Conservation (phyloP, 2,329 filamentous ascomycete genomes). For the Cryphonectria nitschkei region DNA sequence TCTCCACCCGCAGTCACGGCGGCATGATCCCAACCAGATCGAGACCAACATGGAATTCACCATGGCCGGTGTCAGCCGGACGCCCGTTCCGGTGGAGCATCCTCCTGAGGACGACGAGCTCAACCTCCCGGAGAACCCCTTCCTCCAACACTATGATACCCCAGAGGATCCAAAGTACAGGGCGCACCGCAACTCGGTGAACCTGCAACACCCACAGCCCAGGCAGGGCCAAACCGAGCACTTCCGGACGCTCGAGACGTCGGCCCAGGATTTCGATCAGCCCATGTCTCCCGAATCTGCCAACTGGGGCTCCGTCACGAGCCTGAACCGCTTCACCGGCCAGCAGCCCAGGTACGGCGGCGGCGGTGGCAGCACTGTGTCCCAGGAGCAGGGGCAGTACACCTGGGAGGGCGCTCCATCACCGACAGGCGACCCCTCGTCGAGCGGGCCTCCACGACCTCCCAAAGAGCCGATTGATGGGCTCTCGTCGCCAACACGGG, state of each 20-base stretch:
- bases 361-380: constrained; percentile 50
- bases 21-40: constrained; percentile 32
- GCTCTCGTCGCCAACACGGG: constrained; percentile 34
- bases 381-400: constrained; percentile 35
- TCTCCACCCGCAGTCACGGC: constrained; percentile 38
- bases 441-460: constrained; percentile 56
- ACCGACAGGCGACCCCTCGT: constrained; percentile 38
- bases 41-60: constrained; percentile 29
- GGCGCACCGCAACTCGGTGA: constrained; percentile 78
- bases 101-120: constrained; percentile 10
- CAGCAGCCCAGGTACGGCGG: constrained; percentile 53
- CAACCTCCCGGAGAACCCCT: constrained; percentile 29
- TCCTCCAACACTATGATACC: constrained; percentile 45
- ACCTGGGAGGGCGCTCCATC: constrained; percentile 42
- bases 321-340: constrained; percentile 56
- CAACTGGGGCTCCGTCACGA: constrained; percentile 66
- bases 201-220: constrained; percentile 79
- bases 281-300: constrained; percentile 63
- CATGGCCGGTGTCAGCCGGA: constrained; percentile 29
- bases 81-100: constrained; percentile 22
- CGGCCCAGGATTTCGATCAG: constrained; percentile 69
- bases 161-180: constrained; percentile 78
- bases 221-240: constrained; percentile 73
- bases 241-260: constrained; percentile 74
- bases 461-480: constrained; percentile 65